Evolutionary conservation across 345 rosid genomes (phyloP).

Genomic region (Lenwebbia sp.): DNA sequence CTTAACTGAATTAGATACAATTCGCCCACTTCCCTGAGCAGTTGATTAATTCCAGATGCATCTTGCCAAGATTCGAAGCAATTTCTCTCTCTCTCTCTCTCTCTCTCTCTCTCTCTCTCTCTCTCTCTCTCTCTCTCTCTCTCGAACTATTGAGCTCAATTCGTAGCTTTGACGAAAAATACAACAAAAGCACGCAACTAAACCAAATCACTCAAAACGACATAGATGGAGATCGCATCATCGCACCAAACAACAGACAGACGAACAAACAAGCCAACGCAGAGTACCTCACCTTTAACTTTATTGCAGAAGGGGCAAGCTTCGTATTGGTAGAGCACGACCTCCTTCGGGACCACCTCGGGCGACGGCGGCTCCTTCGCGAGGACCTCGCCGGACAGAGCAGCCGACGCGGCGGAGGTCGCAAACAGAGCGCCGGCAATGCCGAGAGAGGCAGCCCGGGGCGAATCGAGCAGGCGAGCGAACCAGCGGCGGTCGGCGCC

Average conservation of each 20-base stretch:
- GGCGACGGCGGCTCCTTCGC: conserved; percentile 48
- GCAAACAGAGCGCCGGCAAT: conserved; percentile 24
- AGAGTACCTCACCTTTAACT: conserved; percentile 46
- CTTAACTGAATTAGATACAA: not conserved
- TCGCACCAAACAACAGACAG: not conserved
- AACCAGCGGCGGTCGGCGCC: conserved; percentile 12
- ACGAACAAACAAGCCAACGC: not conserved
- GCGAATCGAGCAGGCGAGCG: conserved; percentile 10
- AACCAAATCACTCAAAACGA: not conserved
- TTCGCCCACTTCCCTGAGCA: not conserved
- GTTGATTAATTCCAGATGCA: not conserved
- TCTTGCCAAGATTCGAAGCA: not conserved
- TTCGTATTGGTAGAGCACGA: conserved; percentile 85
- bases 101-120: not conserved
- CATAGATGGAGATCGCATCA: not conserved
- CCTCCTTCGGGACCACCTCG: conserved; percentile 56
- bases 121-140: not conserved
- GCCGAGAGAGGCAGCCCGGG: conserved; percentile 7
- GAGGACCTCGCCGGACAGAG: conserved; percentile 2
- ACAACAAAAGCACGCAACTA: not conserved
- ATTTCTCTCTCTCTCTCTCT: not conserved
- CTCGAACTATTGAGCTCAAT: not conserved
- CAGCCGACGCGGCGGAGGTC: not conserved
- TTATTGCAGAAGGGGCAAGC: conserved; percentile 98
- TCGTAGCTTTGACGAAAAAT: not conserved